Evolutionary conservation across 2,329 filamentous ascomycete species (phyloP).

Genomic region (Phaeoacremonium minimum): DNA sequence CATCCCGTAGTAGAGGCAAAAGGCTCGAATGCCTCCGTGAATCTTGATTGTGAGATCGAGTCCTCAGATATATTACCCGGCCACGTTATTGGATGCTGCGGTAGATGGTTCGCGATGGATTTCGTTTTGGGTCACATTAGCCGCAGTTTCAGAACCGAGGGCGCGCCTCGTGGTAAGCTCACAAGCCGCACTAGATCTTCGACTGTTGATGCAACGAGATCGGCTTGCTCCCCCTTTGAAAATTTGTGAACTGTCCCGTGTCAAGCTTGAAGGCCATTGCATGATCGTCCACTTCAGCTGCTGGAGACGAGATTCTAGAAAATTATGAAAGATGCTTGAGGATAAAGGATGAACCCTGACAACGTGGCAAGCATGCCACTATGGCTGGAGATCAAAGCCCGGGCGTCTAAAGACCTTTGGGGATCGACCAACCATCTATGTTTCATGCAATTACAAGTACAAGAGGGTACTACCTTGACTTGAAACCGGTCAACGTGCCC

Average conservation of each 20-base stretch:
- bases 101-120: slow-evolving; percentile 8
- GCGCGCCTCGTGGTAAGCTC: slow-evolving; percentile 10
- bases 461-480: too few species aligned
- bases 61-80: slow-evolving; percentile 15
- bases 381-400: too few species aligned
- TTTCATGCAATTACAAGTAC: too few species aligned
- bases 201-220: slow-evolving; percentile 14
- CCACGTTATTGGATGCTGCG: slow-evolving; percentile 10
- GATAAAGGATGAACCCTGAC: too few species aligned
- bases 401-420: too few species aligned
- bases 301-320: not conserved
- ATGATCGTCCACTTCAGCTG: not conserved
- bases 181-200: slow-evolving; percentile 11
- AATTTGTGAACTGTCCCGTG: not conserved
- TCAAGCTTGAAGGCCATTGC: not conserved
- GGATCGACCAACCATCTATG: too few species aligned
- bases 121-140: slow-evolving; percentile 17
- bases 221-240: slow-evolving; percentile 2
- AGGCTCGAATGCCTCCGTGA: slow-evolving; percentile 12
- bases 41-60: slow-evolving; percentile 16
- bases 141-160: slow-evolving; percentile 18
- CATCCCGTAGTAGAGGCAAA: slow-evolving; percentile 7
- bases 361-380: too few species aligned
- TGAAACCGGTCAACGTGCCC: too few species aligned
- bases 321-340: not conserved